Base-by-base conservation (phyloP, 164 flowering plant genomes). In the Kalanchoe fedtschenkoi region DNA sequence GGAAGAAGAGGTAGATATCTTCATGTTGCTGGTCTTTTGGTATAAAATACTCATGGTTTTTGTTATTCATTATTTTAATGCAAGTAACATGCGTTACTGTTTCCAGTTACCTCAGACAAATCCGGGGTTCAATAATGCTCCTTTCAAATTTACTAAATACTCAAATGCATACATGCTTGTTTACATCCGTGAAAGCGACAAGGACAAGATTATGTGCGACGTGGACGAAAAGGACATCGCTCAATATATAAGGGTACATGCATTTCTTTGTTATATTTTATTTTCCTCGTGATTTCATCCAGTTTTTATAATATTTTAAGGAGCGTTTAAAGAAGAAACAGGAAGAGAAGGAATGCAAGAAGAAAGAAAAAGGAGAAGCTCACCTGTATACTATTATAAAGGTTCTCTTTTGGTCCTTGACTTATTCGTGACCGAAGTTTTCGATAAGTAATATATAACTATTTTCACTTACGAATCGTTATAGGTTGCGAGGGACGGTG, bases 161-260 rank as follows among this genome's bases (percentile, higher is more conserved):
- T 88, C 95, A 43, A 89, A 85, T 82, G 96, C 96, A n/a, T 89
- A 89, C 77, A 89, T 89, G 96, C 91, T 89, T 74, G 96, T 89
- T 44, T 89, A 89, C 66, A 84, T 89, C 63, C 87, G 96, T 41
- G 95, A 89, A 65, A 81, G 95, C 78, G 96, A 89, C 71, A 87
- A 82, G 71, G 95, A 87, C 34, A 89, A 87, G 65, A 85, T 89
- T 57, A 80, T 89, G 51, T 89, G 96, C 68, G 70, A 81, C 69
- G 92, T 87, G 55, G 93, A 82, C 65, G 91, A 89, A 76, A 88
- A 86, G 62, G 97, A 91, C 71, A 88, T 91, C 67, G 91, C 97
- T 0, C 91, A 83, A 62, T 93, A 88, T 67, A 76, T 91, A 33
- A 75, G 88, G 83, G 97, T 91, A 78, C 47, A 71, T 16, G 38